Evolutionary conservation across 2,329 filamentous ascomycete species (phyloP).

Genomic region (Atkinsonella texensis): DNA sequence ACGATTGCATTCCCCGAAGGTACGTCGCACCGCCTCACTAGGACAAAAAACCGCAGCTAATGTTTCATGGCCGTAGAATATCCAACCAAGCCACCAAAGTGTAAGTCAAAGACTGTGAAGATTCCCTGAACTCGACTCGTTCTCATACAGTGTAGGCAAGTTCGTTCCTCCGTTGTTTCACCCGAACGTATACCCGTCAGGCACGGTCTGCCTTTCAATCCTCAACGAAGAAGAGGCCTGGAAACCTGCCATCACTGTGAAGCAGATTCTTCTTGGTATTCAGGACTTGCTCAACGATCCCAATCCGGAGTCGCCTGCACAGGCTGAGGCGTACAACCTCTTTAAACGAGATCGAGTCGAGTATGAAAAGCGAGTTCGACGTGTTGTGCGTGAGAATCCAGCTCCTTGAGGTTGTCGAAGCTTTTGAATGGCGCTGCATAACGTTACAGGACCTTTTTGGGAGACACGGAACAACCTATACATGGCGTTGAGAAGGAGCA

Average conservation of each 20-base stretch:
- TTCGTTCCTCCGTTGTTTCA: conserved; percentile 94
- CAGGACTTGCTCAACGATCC: conserved; percentile 93
- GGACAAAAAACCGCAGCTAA: neutral
- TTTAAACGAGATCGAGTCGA: conserved; percentile 82
- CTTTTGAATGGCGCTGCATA: neutral
- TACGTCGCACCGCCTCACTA: conserved; percentile 30
- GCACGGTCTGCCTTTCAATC: conserved; percentile 93
- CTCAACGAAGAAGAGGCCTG: conserved; percentile 97
- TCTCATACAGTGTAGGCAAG: conserved; percentile 54
- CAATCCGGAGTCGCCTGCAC: conserved; percentile 91
- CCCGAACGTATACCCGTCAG: conserved; percentile 96
- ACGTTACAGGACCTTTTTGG: neutral
- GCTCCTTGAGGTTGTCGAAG: conserved; percentile 41
- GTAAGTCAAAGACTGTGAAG: conserved; percentile 40
- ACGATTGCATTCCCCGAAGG: conserved; percentile 88
- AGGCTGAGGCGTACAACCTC: conserved; percentile 94
- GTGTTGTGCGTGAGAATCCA: conserved; percentile 82
- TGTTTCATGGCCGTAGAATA: conserved; percentile 52
- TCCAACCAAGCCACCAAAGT: conserved; percentile 96
- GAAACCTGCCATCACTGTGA: conserved; percentile 97
- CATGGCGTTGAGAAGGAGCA: conserved; percentile 17
- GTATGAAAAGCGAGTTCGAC: conserved; percentile 79
- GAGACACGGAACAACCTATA: neutral
- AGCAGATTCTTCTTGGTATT: conserved; percentile 91
- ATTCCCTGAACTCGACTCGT: neutral